A percentile compares a stretch with the other conserved stretches of the same genome.
These are phyloP conservation scores for Pueraria montana DNA, from an alignment of 306 rosid genomes.

Conservation along the genomic window DNA sequence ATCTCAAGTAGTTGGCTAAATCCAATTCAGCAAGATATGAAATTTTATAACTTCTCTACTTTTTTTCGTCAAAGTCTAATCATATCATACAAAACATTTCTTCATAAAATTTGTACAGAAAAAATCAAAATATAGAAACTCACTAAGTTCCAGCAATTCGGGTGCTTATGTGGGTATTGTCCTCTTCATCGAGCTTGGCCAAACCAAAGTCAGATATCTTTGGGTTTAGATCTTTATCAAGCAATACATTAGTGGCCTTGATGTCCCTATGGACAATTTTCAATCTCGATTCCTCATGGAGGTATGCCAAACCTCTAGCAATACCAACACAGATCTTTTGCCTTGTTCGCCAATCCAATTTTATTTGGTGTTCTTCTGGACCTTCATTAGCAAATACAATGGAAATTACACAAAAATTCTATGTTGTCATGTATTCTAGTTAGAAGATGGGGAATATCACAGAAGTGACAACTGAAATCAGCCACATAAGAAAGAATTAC, in stretches of 20 bases:
- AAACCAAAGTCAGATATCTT: slow-evolving; percentile 74
- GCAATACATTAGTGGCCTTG: slow-evolving; percentile 72
- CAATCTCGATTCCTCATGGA: slow-evolving; percentile 74
- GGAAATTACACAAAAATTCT: slow-evolving; percentile 12
- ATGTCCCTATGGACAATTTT: slow-evolving; percentile 81
- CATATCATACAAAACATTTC: background rate
- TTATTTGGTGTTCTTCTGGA: slow-evolving; percentile 20
- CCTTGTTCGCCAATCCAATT: slow-evolving; percentile 67
- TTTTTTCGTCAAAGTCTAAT: background rate
- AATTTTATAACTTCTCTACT: background rate
- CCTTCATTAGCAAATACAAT: slow-evolving; percentile 41
- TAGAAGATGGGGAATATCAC: background rate
- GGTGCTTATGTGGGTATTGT: slow-evolving; percentile 68
- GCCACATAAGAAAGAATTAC: slow-evolving; percentile 39
- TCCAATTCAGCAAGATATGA: slow-evolving; percentile 45
- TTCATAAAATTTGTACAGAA: background rate
- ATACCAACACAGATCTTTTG: slow-evolving; percentile 65
- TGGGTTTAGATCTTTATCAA: slow-evolving; percentile 66
- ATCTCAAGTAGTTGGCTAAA: background rate
- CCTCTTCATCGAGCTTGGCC: slow-evolving; percentile 76
- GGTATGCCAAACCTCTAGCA: slow-evolving; percentile 71
- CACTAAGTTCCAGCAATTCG: slow-evolving; percentile 66
- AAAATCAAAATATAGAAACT: slow-evolving; percentile 33
- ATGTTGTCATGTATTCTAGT: background rate
- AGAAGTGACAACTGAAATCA: background rate